Evolutionary conservation across 73 alveolate species (phyloP), one percentile per base, ranked within the genome.

Genomic region (Effrenium voratum): DNA sequence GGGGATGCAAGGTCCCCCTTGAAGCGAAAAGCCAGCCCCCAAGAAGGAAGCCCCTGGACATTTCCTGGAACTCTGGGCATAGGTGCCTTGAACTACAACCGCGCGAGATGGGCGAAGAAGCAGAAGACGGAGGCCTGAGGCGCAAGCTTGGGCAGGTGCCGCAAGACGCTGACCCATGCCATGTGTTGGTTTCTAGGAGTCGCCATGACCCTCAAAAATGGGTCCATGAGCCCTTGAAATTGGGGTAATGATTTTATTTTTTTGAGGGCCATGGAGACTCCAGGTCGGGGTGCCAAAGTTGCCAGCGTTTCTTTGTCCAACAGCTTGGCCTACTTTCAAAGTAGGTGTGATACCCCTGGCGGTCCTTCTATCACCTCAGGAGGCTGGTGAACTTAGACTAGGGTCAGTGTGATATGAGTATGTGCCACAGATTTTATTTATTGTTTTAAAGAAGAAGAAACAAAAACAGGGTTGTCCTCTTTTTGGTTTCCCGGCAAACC

Each of bases 61-160:
- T 12, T 8, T 52, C 63, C 63, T 12, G 63, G 8, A 8, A 52
- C 63, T 52, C 26, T 8, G 63, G 63, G 19, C 63, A 8, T 52
- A 30, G 63, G 96, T 32, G 96, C 96, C 55, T 68, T 88, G 86
- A 86, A 86, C 83, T 88, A 88, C 96, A 88, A 88, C 75, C 96
- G 96, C 30, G 96, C 96, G 28, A 73, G 86, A 38, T 88, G 96
- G 96, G 75, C 87, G 75, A 88, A 88, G 63, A 0, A 66, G 87
- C 55, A 75, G 55, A 75, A 75, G 85, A 36, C 38, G 5, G 76
- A 5, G 10, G 32, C 76, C 38, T 15, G 8, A 28, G 76, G 8
- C 19, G 63, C 26, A 52, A 52, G 19, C 26, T 52, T 52, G 63
- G 63, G 8, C 26, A 52, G 8, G 63, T 52, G 63, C 63, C 19